Percentiles rank a stretch among this genome's conserved stretches.
phyloP scores from a whole-genome alignment of 306 rosid species.

The Cicer yamashitae region DNA sequence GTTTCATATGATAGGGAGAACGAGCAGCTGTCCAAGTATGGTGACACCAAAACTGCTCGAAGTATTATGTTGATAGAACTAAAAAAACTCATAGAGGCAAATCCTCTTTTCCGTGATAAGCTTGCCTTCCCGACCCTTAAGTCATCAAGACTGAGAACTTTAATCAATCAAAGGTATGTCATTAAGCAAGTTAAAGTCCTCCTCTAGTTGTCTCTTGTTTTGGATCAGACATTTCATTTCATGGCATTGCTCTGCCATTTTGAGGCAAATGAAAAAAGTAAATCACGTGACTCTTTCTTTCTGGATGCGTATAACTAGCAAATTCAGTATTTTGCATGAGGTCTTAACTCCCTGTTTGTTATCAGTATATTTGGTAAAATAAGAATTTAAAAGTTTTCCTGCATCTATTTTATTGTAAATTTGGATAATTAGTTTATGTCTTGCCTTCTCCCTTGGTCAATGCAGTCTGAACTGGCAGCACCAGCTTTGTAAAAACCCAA shows the following conservation, averaged over 20 bases:
- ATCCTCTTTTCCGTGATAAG: conserved; percentile 86
- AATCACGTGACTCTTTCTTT: conserved; percentile 6
- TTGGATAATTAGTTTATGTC: conserved; percentile 30
- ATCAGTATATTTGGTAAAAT: conserved; percentile 29
- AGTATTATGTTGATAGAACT: conserved; percentile 84
- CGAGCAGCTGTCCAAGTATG: conserved; percentile 82
- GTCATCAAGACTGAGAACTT: conserved; percentile 76
- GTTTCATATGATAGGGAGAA: conserved; percentile 70
- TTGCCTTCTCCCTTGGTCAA: conserved; percentile 36
- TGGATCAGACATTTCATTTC: neutral
- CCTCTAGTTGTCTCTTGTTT: conserved; percentile 9
- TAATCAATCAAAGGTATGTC: conserved; percentile 83
- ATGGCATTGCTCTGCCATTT: conserved; percentile 26
- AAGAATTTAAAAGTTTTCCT: conserved; percentile 17
- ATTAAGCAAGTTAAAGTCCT: conserved; percentile 37
- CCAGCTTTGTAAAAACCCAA: conserved; percentile 80
- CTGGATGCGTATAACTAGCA: neutral
- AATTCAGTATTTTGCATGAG: conserved; percentile 11
- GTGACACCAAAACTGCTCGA: conserved; percentile 88
- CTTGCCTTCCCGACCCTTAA: conserved; percentile 73
- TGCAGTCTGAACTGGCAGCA: conserved; percentile 98
- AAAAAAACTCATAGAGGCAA: conserved; percentile 81
- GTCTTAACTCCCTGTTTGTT: conserved; percentile 9
- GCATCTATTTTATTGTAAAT: conserved; percentile 18
- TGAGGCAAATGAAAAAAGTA: conserved; percentile 11